phyloP scores from a whole-genome alignment of 345 rosid genomes.

The Pelargonium nanum region DNA sequence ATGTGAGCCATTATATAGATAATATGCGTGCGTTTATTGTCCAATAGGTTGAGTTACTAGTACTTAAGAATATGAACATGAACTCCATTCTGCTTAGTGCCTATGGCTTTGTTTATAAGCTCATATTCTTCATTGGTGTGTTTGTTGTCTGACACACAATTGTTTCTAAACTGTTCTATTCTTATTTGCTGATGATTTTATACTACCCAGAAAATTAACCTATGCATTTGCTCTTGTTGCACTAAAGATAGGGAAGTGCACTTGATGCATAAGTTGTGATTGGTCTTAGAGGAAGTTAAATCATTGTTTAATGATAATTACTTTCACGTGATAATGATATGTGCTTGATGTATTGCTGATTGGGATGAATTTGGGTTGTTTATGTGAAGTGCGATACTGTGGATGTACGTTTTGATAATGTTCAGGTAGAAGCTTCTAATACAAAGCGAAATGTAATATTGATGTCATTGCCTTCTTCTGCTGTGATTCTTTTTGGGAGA shows the following conservation, averaged over 20 bases:
- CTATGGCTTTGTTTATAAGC: neutral
- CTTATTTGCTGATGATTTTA: too few relatives aligned
- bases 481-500: neutral
- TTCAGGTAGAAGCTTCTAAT: neutral
- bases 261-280: too few relatives aligned
- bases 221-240: too few relatives aligned
- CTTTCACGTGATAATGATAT: too few relatives aligned
- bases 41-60: neutral
- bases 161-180: too few relatives aligned
- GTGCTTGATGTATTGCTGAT: too few relatives aligned
- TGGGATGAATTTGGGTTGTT: neutral
- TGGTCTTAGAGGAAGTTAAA: too few relatives aligned
- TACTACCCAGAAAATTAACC: neutral
- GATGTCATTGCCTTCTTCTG: neutral
- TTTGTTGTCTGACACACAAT: too few relatives aligned
- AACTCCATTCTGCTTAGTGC: neutral
- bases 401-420: neutral
- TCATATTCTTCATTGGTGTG: neutral
- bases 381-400: neutral
- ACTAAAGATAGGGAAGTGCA: too few relatives aligned
- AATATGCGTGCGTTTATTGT: too few relatives aligned
- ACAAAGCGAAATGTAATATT: neutral
- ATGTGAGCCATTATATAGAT: too few relatives aligned
- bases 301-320: too few relatives aligned
- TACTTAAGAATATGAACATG: neutral